Percentiles rank a stretch among this genome's conserved stretches.
Evolutionary conservation across 108 stramenopile genomes (phyloP).

Genomic region (Fragilariopsis cylindrus): DNA sequence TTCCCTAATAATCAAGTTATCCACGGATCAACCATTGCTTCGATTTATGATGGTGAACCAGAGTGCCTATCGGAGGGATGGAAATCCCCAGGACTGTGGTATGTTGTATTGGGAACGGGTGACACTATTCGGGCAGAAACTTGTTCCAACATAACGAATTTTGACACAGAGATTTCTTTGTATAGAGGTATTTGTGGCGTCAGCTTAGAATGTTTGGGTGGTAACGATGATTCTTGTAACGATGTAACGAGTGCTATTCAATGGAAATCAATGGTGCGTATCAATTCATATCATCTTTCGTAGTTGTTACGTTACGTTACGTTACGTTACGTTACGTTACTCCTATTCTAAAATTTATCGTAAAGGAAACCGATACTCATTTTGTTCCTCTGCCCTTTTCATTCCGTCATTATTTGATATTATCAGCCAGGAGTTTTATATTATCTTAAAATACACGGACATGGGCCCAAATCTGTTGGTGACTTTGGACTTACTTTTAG

Average conservation of each 20-base stretch:
- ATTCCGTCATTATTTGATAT: no score
- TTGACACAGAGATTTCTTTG: slow-evolving; percentile 18
- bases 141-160: slow-evolving; percentile 22
- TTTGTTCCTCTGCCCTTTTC: no score
- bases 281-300: not conserved
- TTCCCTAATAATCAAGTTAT: not conserved
- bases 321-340: no score
- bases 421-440: not conserved
- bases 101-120: slow-evolving; percentile 13
- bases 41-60: not conserved
- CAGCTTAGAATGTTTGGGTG: slow-evolving; percentile 16
- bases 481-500: slow-evolving; percentile 18
- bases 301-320: no score
- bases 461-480: not conserved
- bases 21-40: not conserved
- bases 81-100: slow-evolving; percentile 26
- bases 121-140: slow-evolving; percentile 10
- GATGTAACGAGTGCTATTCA: slow-evolving; percentile 14
- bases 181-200: slow-evolving; percentile 17
- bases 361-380: no score
- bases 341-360: no score
- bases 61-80: not conserved
- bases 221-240: slow-evolving; percentile 16
- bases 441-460: slow-evolving; percentile 11
- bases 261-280: slow-evolving; percentile 8